Evolutionary conservation across 2,329 filamentous ascomycete species (phyloP).

Genomic region (Talaromyces amestolkiae): DNA sequence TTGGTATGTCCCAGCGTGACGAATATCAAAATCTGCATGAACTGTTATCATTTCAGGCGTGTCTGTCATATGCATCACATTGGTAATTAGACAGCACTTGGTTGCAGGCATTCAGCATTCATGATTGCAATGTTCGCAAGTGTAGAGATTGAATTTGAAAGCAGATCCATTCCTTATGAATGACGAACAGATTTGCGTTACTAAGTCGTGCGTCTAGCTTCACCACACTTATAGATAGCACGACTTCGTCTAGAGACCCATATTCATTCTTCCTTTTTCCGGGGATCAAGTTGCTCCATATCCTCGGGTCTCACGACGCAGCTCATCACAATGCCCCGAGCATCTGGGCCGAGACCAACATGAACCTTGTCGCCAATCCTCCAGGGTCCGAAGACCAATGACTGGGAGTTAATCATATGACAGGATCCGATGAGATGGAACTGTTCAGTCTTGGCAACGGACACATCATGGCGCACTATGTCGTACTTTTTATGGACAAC

Average conservation of each 20-base stretch:
- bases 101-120: neutral
- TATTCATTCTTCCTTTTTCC: conserved; percentile 16
- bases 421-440: conserved; percentile 29
- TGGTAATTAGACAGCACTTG: neutral
- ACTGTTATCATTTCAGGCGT: neutral
- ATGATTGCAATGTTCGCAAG: neutral
- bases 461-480: conserved; percentile 22
- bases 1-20: neutral
- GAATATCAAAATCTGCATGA: neutral
- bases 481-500: conserved; percentile 25
- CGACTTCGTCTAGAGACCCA: conserved; percentile 5
- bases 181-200: neutral
- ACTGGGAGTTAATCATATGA: conserved; percentile 26
- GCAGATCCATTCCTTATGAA: neutral
- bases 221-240: neutral
- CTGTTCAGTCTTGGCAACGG: conserved; percentile 1
- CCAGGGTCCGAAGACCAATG: conserved; percentile 24
- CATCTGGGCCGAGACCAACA: conserved; percentile 17
- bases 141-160: neutral
- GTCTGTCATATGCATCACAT: neutral
- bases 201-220: neutral
- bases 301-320: conserved; percentile 6
- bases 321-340: conserved; percentile 15
- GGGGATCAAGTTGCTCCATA: conserved; percentile 5
- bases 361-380: conserved; percentile 28